Percentiles rank a stretch among this genome's conserved stretches.
phyloP scores from a whole-genome alignment of 495 filamentous ascomycete species.

The Bacidia rubella region DNA sequence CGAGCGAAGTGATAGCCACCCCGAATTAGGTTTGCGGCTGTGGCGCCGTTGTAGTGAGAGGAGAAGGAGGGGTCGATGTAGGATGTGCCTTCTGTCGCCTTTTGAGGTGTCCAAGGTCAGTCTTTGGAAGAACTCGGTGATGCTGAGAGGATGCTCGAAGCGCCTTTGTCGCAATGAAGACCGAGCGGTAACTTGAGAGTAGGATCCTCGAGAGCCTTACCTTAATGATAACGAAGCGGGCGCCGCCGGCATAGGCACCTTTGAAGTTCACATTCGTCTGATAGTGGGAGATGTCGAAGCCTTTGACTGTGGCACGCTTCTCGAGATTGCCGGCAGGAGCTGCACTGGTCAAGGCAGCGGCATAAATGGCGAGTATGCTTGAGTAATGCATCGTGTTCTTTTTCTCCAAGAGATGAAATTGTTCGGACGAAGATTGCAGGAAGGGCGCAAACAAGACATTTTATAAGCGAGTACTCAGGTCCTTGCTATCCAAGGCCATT shows the following conservation, averaged over 20 bases:
- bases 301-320: slow-evolving; percentile 37
- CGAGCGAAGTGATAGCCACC: slow-evolving; percentile 55
- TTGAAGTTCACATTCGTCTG: slow-evolving; percentile 44
- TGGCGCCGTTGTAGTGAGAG: slow-evolving; percentile 41
- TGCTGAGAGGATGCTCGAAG: background rate
- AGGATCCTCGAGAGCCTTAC: slow-evolving; percentile 18
- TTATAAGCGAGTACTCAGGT: background rate
- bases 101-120: background rate
- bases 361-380: background rate
- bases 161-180: background rate
- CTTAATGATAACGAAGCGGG: slow-evolving; percentile 61
- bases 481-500: background rate
- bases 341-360: slow-evolving; percentile 5
- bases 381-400: background rate
- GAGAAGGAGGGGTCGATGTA: slow-evolving; percentile 41
- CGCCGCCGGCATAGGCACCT: slow-evolving; percentile 39
- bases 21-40: slow-evolving; percentile 28
- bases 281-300: slow-evolving; percentile 53
- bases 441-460: background rate
- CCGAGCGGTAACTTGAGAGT: background rate
- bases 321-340: slow-evolving; percentile 19
- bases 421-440: background rate
- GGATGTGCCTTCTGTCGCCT: slow-evolving; percentile 48
- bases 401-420: background rate
- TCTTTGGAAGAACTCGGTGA: too few relatives aligned